Evolutionary conservation across 768 basidiomycete genomes (phyloP), one percentile per base, ranked within the genome.

Genomic region (Saitozyma sp.): DNA sequence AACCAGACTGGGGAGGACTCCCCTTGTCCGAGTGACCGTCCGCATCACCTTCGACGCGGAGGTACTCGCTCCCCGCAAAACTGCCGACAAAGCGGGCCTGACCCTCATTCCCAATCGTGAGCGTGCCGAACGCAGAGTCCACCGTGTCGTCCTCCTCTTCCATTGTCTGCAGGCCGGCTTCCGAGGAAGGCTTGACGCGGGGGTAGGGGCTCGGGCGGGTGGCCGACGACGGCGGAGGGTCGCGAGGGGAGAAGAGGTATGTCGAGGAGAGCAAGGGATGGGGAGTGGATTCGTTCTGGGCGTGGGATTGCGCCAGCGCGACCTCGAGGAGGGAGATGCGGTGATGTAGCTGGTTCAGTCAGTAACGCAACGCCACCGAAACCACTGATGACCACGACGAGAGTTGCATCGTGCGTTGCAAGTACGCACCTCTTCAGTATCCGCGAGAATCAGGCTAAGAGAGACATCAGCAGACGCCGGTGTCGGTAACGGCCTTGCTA

Each of bases 311-410:
- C 40, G 75, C 75, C 6, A 78, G 69, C 13, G 77, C 77, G 38
- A 72, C 66, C 54, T 78, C 77, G n/a, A 78, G 68, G 7, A 68
- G 58, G 14, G 67, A 62, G 54, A 78, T 76, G 3, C 77, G 73
- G 40, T 64, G 62, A 52, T 78, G 77, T 6, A 78, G 67, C 70
- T 74, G 57, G 4, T 3, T 65, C 43, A 64, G 62, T 38, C 16
- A 58, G 8, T 20, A 57, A 16, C 37, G 38, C 14, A 43, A 17
- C 13, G 39, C 19, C 16, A 2, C 13, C 10, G n/a, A 38, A 13
- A 37, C 51, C 19, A 20, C 2, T 29, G 29, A 29, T 29, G 29
- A 29, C 29, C 29, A 29, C 5, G 29, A 29, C 29, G 29, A 2
- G 29, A 29, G 29, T 29, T 5, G 29, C 5, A 5, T 29, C 29